These are phyloP conservation scores for Mycena olivaceomarginata DNA, from an alignment of 768 basidiomycete genomes.

Conservation along the genomic window DNA sequence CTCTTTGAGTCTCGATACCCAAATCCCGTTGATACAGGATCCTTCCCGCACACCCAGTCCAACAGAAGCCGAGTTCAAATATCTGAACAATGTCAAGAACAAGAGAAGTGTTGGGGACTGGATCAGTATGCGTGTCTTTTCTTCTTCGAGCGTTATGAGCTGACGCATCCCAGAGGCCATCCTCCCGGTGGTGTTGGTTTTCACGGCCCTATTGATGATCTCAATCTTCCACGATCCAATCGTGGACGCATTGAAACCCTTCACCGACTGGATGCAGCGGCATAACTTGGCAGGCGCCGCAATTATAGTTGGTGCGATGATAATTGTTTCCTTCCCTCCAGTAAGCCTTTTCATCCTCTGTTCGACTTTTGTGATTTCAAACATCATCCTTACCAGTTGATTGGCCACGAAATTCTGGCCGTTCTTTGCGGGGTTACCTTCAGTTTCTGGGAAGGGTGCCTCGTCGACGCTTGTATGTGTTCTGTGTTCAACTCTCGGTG, in stretches of 20 bases:
- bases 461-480: slow-evolving; percentile 57
- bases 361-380: not conserved
- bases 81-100: slow-evolving; percentile 31
- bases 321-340: slow-evolving; percentile 34
- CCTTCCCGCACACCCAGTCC: slow-evolving; percentile 32
- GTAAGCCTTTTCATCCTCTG: not conserved
- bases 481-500: slow-evolving; percentile 68
- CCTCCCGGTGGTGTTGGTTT: slow-evolving; percentile 52
- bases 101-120: slow-evolving; percentile 22
- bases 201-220: slow-evolving; percentile 60
- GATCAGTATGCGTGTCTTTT: slow-evolving; percentile 23
- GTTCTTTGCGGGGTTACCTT: slow-evolving; percentile 90
- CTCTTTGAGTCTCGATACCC: no score
- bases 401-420: slow-evolving; percentile 94
- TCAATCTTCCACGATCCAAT: slow-evolving; percentile 68
- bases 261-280: slow-evolving; percentile 66
- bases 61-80: slow-evolving; percentile 20
- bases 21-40: no score
- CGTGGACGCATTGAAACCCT: slow-evolving; percentile 67
- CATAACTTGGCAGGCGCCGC: not conserved
- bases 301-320: not conserved
- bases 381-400: slow-evolving; percentile 68
- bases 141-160: not conserved
- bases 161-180: slow-evolving; percentile 41
- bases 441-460: slow-evolving; percentile 15